Evolutionary conservation across 768 basidiomycete genomes (phyloP).

Genomic region (Scleroderma citrinum): DNA sequence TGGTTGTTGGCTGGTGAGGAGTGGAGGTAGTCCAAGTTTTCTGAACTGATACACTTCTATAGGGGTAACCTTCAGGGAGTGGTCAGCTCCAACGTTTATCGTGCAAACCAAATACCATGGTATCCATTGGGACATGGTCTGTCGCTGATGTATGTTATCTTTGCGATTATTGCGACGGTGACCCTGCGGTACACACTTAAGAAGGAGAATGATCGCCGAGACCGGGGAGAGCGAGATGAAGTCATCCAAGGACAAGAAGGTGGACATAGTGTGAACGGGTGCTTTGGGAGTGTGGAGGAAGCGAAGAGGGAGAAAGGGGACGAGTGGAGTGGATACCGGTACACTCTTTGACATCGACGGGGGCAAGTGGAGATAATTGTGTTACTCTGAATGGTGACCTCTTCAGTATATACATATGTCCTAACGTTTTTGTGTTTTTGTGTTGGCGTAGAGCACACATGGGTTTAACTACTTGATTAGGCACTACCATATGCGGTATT

Average conservation of each 20-base stretch:
- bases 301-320: slow-evolving; percentile 70
- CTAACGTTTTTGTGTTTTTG: too few relatives aligned
- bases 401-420: too few relatives aligned
- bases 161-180: slow-evolving; percentile 49
- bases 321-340: slow-evolving; percentile 71
- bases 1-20: slow-evolving; percentile 60
- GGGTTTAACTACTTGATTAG: too few relatives aligned
- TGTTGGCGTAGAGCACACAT: too few relatives aligned
- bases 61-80: slow-evolving; percentile 74
- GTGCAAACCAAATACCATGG: slow-evolving; percentile 59
- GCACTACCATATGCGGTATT: too few relatives aligned
- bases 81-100: slow-evolving; percentile 76
- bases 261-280: slow-evolving; percentile 46
- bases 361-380: slow-evolving; percentile 44
- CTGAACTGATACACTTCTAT: background rate
- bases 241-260: slow-evolving; percentile 40
- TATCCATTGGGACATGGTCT: slow-evolving; percentile 57
- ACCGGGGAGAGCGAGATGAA: slow-evolving; percentile 64
- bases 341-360: slow-evolving; percentile 40
- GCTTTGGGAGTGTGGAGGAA: slow-evolving; percentile 52
- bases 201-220: slow-evolving; percentile 59
- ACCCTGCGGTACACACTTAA: slow-evolving; percentile 39
- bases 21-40: background rate
- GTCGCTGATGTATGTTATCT: slow-evolving; percentile 65
- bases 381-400: too few relatives aligned